A percentile compares a stretch with the other conserved stretches of the same genome.
phyloP scores from a whole-genome alignment of 106 monocot species.

The Ottelia alismoides region DNA sequence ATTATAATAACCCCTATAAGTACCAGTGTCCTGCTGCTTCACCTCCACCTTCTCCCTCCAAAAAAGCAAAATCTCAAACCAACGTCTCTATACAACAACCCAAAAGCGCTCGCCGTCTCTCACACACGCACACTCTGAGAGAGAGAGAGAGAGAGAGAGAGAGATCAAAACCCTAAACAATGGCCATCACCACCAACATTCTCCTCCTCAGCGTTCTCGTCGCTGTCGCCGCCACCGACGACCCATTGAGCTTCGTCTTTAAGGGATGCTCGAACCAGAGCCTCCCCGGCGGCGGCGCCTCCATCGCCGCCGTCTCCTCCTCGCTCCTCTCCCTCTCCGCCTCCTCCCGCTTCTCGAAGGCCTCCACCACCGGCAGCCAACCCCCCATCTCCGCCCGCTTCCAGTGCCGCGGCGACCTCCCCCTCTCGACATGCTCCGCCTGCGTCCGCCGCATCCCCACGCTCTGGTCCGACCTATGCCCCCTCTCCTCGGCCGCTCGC shows the following conservation, averaged over 20 bases:
- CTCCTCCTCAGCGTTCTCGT: neutral
- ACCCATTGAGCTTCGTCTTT: constrained; percentile 4
- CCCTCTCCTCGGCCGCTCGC: constrained; percentile 42
- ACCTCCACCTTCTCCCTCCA: too few relatives aligned
- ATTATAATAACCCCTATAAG: too few relatives aligned
- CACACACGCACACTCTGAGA: too few relatives aligned
- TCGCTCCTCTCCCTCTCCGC: constrained; percentile 1
- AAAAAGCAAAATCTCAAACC: too few relatives aligned
- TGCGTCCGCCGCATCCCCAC: constrained; percentile 37
- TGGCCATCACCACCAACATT: neutral
- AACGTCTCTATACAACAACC: too few relatives aligned
- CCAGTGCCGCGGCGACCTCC: constrained; percentile 77
- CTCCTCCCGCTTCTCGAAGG: constrained; percentile 11
- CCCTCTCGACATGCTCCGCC: constrained; percentile 40
- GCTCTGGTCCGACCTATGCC: constrained; percentile 42
- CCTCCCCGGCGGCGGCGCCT: constrained; percentile 5
- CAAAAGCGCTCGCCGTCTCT: too few relatives aligned
- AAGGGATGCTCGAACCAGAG: constrained; percentile 18
- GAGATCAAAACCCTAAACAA: too few relatives aligned
- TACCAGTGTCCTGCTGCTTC: too few relatives aligned
- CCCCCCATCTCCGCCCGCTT: constrained; percentile 42
- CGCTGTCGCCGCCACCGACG: neutral
- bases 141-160: too few relatives aligned
- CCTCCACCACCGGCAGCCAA: constrained; percentile 20
- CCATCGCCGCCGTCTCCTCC: constrained; percentile 8